Percentiles rank a stretch among this genome's conserved stretches.
These are phyloP conservation scores for Nothophaeocryptopus gaeumannii DNA, from an alignment of 2,329 filamentous ascomycete species.

Conservation along the genomic window DNA sequence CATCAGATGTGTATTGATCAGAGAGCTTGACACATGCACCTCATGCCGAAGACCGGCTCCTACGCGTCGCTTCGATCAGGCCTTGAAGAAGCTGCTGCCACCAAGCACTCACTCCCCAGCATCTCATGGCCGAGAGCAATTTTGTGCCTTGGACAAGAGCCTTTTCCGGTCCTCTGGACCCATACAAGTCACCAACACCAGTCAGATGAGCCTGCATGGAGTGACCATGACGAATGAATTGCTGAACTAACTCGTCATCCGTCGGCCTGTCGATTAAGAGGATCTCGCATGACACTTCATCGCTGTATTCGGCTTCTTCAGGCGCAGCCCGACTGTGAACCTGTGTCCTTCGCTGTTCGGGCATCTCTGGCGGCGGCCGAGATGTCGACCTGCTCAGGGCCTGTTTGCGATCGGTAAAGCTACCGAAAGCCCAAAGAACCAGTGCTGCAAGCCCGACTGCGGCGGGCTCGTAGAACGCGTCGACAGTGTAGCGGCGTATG, in stretches of 20 bases:
- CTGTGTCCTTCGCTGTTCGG: neutral
- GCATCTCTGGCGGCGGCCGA: neutral
- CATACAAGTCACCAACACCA: constrained; percentile 53
- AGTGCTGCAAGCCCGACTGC: constrained; percentile 64
- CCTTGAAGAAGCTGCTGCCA: constrained; percentile 11
- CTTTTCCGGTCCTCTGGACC: constrained; percentile 35
- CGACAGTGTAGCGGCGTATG: constrained; percentile 48
- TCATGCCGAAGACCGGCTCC: neutral
- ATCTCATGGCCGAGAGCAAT: constrained; percentile 28
- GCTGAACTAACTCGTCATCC: constrained; percentile 58
- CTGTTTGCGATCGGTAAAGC: constrained; percentile 17
- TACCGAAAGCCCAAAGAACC: constrained; percentile 61
- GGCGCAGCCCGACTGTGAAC: neutral
- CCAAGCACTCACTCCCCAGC: constrained; percentile 18
- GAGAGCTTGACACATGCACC: too few relatives aligned
- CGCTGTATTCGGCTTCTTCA: constrained; percentile 11
- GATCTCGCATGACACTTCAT: constrained; percentile 30
- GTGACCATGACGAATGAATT: constrained; percentile 52
- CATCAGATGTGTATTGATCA: too few relatives aligned
- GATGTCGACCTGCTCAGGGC: neutral
- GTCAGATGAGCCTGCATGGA: constrained; percentile 52
- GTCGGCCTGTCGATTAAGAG: constrained; percentile 56
- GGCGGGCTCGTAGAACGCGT: constrained; percentile 61
- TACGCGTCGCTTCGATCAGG: constrained; percentile 4
- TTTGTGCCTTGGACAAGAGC: constrained; percentile 41